Percentiles rank a stretch among this genome's conserved stretches.
Evolutionary conservation across 2,329 filamentous ascomycete genomes (phyloP).

Genomic region (Sclerotinia spermophila): DNA sequence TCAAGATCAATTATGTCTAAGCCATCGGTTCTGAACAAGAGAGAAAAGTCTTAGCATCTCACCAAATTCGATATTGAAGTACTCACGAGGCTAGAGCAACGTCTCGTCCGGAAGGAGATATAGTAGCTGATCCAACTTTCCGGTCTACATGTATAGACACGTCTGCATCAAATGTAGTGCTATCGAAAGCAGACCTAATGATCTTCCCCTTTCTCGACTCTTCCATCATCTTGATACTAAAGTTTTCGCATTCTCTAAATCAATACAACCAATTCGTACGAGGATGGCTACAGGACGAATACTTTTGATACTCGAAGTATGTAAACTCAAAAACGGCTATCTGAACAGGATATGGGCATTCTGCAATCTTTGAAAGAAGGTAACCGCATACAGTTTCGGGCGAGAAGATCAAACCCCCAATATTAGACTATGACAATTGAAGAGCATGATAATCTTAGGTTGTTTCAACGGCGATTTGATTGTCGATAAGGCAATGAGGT

Average conservation of each 20-base stretch:
- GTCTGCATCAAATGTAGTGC: slow-evolving; percentile 81
- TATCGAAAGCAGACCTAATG: slow-evolving; percentile 72
- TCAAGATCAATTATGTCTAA: slow-evolving; percentile 90
- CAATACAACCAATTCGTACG: not conserved
- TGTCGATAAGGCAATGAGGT: not conserved
- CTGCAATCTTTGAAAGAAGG: not conserved
- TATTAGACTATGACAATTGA: not conserved
- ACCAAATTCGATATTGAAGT: not conserved
- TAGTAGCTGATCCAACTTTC: slow-evolving; percentile 80
- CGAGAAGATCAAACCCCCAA: not conserved
- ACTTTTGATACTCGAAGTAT: not conserved
- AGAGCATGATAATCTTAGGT: not conserved
- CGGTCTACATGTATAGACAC: slow-evolving; percentile 75
- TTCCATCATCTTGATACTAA: slow-evolving; percentile 31
- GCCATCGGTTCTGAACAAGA: slow-evolving; percentile 59
- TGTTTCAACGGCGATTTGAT: not conserved
- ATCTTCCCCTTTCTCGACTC: slow-evolving; percentile 52
- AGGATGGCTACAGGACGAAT: not conserved
- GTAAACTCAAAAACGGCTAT: slow-evolving; percentile 9
- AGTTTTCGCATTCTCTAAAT: slow-evolving; percentile 22
- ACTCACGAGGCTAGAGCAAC: slow-evolving; percentile 75
- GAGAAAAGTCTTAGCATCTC: not conserved
- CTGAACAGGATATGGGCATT: not conserved
- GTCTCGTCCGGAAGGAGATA: slow-evolving; percentile 87
- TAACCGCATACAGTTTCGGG: not conserved